Base-by-base conservation (phyloP, 306 rosid genomes). In the Delonix regia region DNA sequence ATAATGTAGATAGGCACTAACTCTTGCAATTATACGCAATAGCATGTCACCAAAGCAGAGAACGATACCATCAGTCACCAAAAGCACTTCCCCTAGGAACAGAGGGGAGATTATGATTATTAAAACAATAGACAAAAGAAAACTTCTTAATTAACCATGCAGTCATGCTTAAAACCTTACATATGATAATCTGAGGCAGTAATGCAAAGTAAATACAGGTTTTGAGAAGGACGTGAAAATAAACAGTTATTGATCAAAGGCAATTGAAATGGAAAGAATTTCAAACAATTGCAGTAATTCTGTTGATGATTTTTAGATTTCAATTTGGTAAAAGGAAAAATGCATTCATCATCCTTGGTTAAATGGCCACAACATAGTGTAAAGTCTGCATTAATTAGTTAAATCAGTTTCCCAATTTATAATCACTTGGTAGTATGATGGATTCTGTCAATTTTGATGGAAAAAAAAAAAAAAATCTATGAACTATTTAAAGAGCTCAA, bases 21-120 rank as follows among this genome's bases (percentile, higher is more conserved):
- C 93, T 88, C 81, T 87, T 30, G 78, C 74, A 30, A 83, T 83
- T 48, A 89, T 83, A 62, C 76, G 78, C 39, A 81, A 82, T 79
- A 87, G 53, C 88, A 87, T 85, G 78, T 87, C 93, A 63, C 93
- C 88, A 79, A 85, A 85, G 84, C 87, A 89, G 60, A 85, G 87
- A 81, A 87, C 88, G 62, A 89, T 85, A 73, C 93, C 93, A 7
- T 84, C 74, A 57, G 89, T 82, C 72, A 85, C 85, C 82, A 89
- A 49, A 70, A 88, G 89, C 14, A 87, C 79, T 83, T 89, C 93
- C 60, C 93, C 89, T 89, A 55, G 2, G 44, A 60, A 18, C 10
- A 62, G 64, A 78, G 65, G 22, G n/a, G 14, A 24, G 39, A 68
- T 47, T 11, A 36, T 51, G 34, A 52, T 59, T 61, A 56, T 10